These are phyloP conservation scores for Trichoderma orchidacearum DNA, from an alignment of 495 filamentous ascomycete species.

Conservation along the genomic window DNA sequence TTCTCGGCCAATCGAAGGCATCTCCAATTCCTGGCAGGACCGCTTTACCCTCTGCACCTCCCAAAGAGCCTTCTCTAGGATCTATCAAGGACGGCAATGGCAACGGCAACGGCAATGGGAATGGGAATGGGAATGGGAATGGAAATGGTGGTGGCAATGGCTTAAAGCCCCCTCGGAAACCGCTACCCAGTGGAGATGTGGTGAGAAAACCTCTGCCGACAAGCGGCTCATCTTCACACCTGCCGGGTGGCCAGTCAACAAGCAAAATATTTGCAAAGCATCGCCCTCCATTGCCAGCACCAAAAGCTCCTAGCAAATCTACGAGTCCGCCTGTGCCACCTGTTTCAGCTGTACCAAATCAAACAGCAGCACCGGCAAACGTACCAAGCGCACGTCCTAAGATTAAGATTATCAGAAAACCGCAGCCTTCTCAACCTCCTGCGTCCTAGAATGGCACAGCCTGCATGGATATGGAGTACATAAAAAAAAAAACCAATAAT, in stretches of 20 bases:
- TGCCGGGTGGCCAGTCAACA: not conserved
- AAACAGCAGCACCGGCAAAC: not conserved
- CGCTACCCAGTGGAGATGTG: not conserved
- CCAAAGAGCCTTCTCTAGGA: not conserved
- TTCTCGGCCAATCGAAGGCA: not conserved
- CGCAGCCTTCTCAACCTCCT: not conserved
- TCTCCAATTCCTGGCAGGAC: not conserved
- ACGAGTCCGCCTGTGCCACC: not conserved
- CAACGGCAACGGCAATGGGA: too few relatives aligned
- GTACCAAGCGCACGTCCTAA: not conserved
- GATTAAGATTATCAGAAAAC: constrained; percentile 3
- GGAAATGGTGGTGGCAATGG: too few relatives aligned
- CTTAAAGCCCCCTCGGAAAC: not conserved
- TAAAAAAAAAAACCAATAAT: not conserved
- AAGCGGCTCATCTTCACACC: not conserved
- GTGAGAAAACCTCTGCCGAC: constrained; percentile 1
- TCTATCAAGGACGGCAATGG: not conserved
- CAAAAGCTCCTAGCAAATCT: not conserved
- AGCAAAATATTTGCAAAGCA: not conserved
- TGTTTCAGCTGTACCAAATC: not conserved
- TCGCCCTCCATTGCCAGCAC: not conserved
- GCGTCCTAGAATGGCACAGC: not conserved
- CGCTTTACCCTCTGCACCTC: not conserved
- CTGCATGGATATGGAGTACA: not conserved
- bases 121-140: too few relatives aligned